These are phyloP conservation scores for Arctostaphylos glauca DNA, from an alignment of 148 eudicot genomes.

Conservation along the genomic window DNA sequence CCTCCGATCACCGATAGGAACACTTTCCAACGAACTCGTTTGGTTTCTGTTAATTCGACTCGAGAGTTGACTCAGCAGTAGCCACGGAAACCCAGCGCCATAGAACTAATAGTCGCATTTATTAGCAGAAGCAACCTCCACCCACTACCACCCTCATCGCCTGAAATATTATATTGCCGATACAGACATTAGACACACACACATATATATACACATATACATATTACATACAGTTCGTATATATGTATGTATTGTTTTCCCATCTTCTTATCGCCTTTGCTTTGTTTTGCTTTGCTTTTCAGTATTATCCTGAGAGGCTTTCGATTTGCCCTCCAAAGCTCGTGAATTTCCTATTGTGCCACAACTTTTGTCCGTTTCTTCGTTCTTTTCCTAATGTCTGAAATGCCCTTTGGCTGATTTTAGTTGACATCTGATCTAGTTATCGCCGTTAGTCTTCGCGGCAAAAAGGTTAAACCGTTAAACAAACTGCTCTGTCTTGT, in stretches of 20 bases:
- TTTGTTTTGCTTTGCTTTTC: not conserved
- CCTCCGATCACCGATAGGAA: not conserved
- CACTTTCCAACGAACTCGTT: not conserved
- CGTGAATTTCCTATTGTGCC: not conserved
- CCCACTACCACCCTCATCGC: not conserved
- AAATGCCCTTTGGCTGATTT: conserved; percentile 1
- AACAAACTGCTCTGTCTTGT: not conserved
- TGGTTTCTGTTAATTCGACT: not conserved
- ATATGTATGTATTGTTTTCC: not conserved
- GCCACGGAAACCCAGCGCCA: conserved; percentile 8
- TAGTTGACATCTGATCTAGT: too few relatives aligned
- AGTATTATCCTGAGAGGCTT: not conserved
- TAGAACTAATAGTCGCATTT: conserved; percentile 8
- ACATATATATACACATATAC: not conserved
- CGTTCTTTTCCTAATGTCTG: not conserved
- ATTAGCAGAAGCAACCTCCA: conserved; percentile 11
- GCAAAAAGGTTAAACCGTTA: not conserved
- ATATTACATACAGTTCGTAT: not conserved
- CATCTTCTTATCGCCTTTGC: not conserved
- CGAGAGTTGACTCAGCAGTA: conserved; percentile 16
- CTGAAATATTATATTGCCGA: conserved; percentile 10
- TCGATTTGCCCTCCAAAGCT: not conserved
- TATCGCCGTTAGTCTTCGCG: too few relatives aligned
- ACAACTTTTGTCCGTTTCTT: conserved; percentile 15
- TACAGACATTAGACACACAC: not conserved